Conservation (phyloP, 2,329 filamentous ascomycete genomes). For the Sarocladiaceae sp. region DNA sequence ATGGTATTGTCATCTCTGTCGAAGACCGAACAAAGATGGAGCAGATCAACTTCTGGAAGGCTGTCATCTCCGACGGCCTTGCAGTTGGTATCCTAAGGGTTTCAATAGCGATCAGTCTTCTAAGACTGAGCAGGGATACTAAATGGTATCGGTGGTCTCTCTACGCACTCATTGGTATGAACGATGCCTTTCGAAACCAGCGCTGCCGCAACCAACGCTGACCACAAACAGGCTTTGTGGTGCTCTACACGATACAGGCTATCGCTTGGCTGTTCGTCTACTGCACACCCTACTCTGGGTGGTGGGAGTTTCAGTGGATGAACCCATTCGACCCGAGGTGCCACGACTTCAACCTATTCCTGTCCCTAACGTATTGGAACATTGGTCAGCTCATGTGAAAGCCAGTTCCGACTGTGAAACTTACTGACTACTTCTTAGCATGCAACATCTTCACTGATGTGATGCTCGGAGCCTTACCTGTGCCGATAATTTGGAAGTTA, state of each 20-base stretch:
- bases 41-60: slow-evolving; percentile 19
- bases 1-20: slow-evolving; percentile 12
- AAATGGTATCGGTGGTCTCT: slow-evolving; percentile 19
- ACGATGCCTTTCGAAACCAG: no score
- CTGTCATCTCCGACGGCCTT: slow-evolving; percentile 18
- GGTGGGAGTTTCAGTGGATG: slow-evolving; percentile 22
- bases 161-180: slow-evolving; percentile 17
- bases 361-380: slow-evolving; percentile 18
- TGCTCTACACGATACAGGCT: slow-evolving; percentile 17
- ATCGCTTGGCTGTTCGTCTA: slow-evolving; percentile 20
- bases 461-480: slow-evolving; percentile 32
- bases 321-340: slow-evolving; percentile 19
- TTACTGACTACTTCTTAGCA: slow-evolving; percentile 12
- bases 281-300: slow-evolving; percentile 19
- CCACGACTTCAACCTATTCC: slow-evolving; percentile 15
- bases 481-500: slow-evolving; percentile 34
- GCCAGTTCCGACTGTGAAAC: no score
- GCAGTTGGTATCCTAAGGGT: slow-evolving; percentile 18
- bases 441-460: slow-evolving; percentile 37
- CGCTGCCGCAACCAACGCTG: no score
- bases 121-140: slow-evolving; percentile 17
- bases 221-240: slow-evolving; percentile 17
- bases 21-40: slow-evolving; percentile 16
- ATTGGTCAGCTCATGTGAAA: slow-evolving; percentile 15
- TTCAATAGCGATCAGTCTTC: slow-evolving; percentile 17